These are phyloP conservation scores for Cladosporium sp. DNA, from an alignment of 2,329 filamentous ascomycete species.

Conservation along the genomic window DNA sequence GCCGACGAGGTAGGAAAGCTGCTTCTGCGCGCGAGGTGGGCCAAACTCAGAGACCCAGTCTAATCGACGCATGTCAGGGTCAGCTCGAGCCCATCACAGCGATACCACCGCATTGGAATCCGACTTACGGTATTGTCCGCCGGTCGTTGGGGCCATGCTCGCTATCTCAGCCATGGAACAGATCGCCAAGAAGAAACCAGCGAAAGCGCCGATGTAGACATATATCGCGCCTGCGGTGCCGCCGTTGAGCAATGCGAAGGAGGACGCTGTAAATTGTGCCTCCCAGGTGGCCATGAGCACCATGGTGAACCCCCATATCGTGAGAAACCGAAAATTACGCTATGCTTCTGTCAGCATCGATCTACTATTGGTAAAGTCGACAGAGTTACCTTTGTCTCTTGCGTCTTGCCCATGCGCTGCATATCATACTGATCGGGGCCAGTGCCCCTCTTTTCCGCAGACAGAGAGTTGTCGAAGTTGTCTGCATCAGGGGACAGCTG, in stretches of 20 bases:
- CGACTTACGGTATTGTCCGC: slow-evolving; percentile 30
- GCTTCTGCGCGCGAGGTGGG: slow-evolving; percentile 31
- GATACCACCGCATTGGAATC: neutral
- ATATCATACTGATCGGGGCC: slow-evolving; percentile 20
- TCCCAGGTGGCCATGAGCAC: slow-evolving; percentile 34
- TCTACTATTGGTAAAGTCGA: too few species aligned
- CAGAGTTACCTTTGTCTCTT: slow-evolving; percentile 6
- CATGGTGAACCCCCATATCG: slow-evolving; percentile 29
- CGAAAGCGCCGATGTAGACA: slow-evolving; percentile 34
- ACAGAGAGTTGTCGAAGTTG: neutral
- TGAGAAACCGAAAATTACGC: slow-evolving; percentile 30
- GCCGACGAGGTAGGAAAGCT: slow-evolving; percentile 27
- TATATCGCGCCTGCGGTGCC: slow-evolving; percentile 36
- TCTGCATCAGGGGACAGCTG: neutral
- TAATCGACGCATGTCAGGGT: neutral
- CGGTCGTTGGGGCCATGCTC: slow-evolving; percentile 36
- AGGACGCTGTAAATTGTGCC: slow-evolving; percentile 33
- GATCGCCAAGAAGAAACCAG: slow-evolving; percentile 32
- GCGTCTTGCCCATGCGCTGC: slow-evolving; percentile 22
- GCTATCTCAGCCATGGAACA: slow-evolving; percentile 36
- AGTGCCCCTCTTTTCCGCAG: slow-evolving; percentile 17
- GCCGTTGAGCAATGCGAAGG: slow-evolving; percentile 33
- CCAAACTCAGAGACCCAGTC: slow-evolving; percentile 37
- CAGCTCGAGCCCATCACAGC: neutral
- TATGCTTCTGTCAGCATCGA: neutral